Evolutionary conservation across 208 protist genomes (phyloP).

Genomic region (Porcisia hertigi): DNA sequence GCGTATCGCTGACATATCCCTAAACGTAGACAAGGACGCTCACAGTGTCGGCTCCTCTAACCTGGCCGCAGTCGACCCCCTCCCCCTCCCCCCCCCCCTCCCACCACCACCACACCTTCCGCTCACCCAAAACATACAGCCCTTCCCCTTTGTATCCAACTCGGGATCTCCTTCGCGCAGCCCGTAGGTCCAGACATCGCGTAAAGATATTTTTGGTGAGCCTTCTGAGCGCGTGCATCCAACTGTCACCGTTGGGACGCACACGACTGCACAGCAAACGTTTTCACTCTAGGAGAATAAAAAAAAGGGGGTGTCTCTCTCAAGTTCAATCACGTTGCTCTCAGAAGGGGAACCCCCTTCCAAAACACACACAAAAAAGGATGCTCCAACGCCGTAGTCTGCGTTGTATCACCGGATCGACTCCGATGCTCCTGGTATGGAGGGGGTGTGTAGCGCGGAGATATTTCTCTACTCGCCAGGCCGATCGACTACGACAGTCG

Average conservation of each 20-base stretch:
- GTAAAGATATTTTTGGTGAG: too few species aligned
- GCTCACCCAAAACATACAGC: too few species aligned
- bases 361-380: too few species aligned
- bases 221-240: background rate
- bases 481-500: conserved; percentile 17
- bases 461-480: conserved; percentile 15
- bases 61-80: background rate
- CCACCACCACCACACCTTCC: too few species aligned
- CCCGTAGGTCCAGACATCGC: background rate
- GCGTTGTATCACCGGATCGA: background rate
- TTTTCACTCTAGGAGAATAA: too few species aligned
- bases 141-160: background rate
- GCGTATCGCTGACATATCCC: background rate
- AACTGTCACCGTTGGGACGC: background rate
- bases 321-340: background rate
- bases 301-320: background rate
- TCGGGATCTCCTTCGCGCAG: background rate
- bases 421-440: background rate
- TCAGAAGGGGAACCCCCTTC: background rate
- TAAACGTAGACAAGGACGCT: background rate
- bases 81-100: background rate
- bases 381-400: background rate
- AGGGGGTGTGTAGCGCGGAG: background rate
- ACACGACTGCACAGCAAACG: background rate
- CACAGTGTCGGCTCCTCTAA: background rate